Conservation (phyloP, 768 basidiomycete genomes). For the Rhizopogon rudus region DNA sequence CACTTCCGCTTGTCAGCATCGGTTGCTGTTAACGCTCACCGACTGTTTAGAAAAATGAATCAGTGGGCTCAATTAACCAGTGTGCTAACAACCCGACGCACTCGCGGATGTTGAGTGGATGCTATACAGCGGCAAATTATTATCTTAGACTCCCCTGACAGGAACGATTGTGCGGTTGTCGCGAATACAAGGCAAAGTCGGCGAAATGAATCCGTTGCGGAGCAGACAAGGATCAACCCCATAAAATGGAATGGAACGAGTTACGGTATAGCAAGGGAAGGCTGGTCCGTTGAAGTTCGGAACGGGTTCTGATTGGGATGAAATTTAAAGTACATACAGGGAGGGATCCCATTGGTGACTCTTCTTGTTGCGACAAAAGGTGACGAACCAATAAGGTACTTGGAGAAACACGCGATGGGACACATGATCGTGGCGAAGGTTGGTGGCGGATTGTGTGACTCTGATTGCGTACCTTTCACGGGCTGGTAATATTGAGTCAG, state of each 20-base stretch:
- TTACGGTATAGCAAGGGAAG: neutral
- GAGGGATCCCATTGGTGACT: constrained; percentile 2
- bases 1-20: neutral
- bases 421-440: constrained; percentile 16
- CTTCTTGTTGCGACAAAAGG: neutral
- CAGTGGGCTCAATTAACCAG: neutral
- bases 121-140: constrained; percentile 1
- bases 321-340: neutral
- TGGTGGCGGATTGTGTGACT: constrained; percentile 22
- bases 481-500: neutral
- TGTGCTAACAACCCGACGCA: neutral
- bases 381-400: constrained; percentile 3
- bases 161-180: constrained; percentile 11
- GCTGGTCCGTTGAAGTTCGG: constrained; percentile 5
- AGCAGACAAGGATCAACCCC: constrained; percentile 25
- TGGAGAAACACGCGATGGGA: constrained; percentile 9
- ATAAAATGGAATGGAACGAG: constrained; percentile 19
- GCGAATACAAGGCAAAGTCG: neutral
- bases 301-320: neutral
- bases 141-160: constrained; percentile 7
- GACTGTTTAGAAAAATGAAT: neutral
- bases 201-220: constrained; percentile 14
- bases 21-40: neutral
- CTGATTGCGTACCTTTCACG: neutral
- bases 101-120: neutral